Conservation (phyloP, 2,329 filamentous ascomycete genomes). For the Apiospora phragmitis region DNA sequence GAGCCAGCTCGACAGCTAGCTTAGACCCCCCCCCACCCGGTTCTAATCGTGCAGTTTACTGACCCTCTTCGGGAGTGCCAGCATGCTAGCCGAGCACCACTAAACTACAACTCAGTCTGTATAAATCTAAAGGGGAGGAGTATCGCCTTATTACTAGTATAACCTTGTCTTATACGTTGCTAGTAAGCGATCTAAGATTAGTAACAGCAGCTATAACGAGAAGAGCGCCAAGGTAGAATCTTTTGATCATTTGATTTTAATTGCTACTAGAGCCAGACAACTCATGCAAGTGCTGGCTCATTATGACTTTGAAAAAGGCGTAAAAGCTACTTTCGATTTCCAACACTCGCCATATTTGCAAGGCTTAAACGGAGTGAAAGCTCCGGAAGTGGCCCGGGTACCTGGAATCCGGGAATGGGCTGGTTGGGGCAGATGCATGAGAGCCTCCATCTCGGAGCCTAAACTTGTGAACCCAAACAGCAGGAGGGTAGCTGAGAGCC, state of each 20-base stretch:
- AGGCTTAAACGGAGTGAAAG: not conserved
- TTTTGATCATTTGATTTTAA: not conserved
- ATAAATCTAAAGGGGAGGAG: not conserved
- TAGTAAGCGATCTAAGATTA: not conserved
- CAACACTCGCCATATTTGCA: not conserved
- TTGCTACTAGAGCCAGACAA: not conserved
- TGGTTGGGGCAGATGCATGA: not conserved
- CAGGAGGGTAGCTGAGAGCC: not conserved
- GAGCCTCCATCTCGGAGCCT: not conserved
- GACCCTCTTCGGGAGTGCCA: not conserved
- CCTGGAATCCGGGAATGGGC: too few relatives aligned
- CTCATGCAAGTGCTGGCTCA: not conserved
- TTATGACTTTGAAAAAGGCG: not conserved
- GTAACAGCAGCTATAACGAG: not conserved
- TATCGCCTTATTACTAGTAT: not conserved
- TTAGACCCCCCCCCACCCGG: too few relatives aligned
- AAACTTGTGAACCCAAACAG: not conserved
- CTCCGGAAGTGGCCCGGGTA: not conserved
- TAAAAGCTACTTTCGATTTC: not conserved
- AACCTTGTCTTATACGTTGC: not conserved
- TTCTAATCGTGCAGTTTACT: not conserved
- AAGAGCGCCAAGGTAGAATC: not conserved
- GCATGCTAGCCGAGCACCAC: not conserved
- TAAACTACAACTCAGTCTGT: not conserved
- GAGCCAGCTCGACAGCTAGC: not conserved